Base-by-base conservation (phyloP, 2,329 filamentous ascomycete genomes). In the Xylaria sp. region DNA sequence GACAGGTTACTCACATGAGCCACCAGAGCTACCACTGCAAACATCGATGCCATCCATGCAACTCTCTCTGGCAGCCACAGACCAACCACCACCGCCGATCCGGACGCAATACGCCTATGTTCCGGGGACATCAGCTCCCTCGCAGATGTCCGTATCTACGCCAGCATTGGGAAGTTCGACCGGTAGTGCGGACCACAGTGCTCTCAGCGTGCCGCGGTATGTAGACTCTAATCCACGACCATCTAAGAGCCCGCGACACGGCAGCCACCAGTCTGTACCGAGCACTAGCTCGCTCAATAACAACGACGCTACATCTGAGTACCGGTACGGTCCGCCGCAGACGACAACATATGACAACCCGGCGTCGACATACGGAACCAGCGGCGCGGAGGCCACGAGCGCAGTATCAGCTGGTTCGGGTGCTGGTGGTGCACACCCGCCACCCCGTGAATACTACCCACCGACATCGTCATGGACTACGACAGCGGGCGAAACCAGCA, bases 41-140 rank as follows among this genome's bases (percentile, higher is more conserved):
- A 82, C 85, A 3, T 83, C 86, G 34, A 85, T 88, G 82, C 83
- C 86, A 0, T 82, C 86, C 0, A 82, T 88, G 61, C 84, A 85
- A 61, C 78, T 89, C 14, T 83, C 85, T 4, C 77, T 88, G 65
- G 79, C 83, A 7, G 78, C 83, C 2, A 81, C 81, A 69, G 85
- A 88, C 24, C 83, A 85, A 62, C 81, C 83, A 21, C 76, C 76
- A 14, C 74, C 75, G 1, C 67, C 77, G 34, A 84, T 87, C 63
- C 83, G 86, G 60, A 83, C 86, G 2, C 85, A 86, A 71, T 89
- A 87, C 75, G 83, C 85, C 12, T 89, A 88, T 75, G 81, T 84
- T 30, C 83, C 84, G 36, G 80, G 84, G 12, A 82, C 84, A 4
- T 83, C 85, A 4, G 83, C 84, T 1, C 81, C 86, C 4, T 81